A percentile compares a stretch with the other conserved stretches of the same genome.
phyloP scores from a whole-genome alignment of 805 yeast genomes.

The Peterozyma toletana region DNA sequence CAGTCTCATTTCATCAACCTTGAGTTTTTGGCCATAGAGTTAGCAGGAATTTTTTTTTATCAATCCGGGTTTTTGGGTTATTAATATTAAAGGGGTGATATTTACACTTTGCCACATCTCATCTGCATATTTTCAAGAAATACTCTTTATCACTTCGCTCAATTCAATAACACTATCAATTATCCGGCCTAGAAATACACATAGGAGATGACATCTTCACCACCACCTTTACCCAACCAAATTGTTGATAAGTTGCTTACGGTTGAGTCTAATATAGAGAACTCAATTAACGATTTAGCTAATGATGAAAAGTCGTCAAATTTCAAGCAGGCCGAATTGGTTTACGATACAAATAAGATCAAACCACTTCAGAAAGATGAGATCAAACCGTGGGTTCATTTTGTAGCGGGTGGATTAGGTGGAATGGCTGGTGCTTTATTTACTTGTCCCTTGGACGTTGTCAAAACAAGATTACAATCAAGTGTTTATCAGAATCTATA shows the following conservation, averaged over 20 bases:
- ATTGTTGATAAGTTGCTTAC: constrained; percentile 23
- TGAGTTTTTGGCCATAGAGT: too few relatives aligned
- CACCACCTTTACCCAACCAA: constrained; percentile 49
- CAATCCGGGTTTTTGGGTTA: too few relatives aligned
- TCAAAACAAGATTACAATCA: constrained; percentile 90
- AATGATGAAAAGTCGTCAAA: constrained; percentile 68
- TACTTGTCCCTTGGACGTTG: constrained; percentile 94
- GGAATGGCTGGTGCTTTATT: constrained; percentile 97
- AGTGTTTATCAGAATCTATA: constrained; percentile 66
- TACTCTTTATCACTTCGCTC: too few relatives aligned
- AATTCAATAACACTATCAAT: constrained; percentile 43
- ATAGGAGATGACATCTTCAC: constrained; percentile 52
- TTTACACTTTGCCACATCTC: too few relatives aligned
- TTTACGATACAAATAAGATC: neutral
- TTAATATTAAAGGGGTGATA: too few relatives aligned
- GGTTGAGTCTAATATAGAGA: constrained; percentile 47
- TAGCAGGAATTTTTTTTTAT: too few relatives aligned
- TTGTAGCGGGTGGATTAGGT: constrained; percentile 89
- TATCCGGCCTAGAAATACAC: constrained; percentile 19
- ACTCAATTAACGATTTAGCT: constrained; percentile 54
- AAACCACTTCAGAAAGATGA: constrained; percentile 2
- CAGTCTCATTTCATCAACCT: too few relatives aligned
- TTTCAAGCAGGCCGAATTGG: constrained; percentile 20
- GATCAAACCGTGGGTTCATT: constrained; percentile 64
- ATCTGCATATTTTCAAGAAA: too few relatives aligned